Base-by-base conservation (phyloP, 192 early-diverging fungal species). In the Coemansia sp. region DNA sequence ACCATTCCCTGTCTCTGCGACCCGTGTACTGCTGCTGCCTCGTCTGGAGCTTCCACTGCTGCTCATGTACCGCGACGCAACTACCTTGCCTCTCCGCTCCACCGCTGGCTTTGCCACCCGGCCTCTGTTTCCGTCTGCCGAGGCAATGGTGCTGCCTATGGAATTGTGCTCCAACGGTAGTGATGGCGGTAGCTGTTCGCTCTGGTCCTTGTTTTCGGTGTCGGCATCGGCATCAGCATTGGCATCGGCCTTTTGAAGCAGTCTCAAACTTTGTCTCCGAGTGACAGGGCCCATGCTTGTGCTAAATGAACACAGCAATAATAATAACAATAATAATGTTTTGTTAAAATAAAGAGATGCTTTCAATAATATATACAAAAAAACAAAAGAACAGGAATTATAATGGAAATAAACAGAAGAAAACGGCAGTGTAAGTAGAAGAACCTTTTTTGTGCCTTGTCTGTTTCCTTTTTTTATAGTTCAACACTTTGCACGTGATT, bases 51-150 rank as follows among this genome's bases (percentile, higher is more conserved):
- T 4, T 32, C 32, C 32, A 32, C 32, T 22, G 15, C 60, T 60
- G 54, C 62, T 65, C 74, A 76, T 76, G 62, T 82, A 82, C 42
- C 79, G 79, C 46, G 79, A 82, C 5, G 79, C 71, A 12, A 82
- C 41, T 5, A 67, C 55, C n/a, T 68, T 67, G 15, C 61, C 74
- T 26, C 68, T 68, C 39, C 58, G 67, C 68, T 72, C 71, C 19
- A 54, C 51, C n/a, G 57, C 36, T 13, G 71, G 61, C 71, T 82
- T 82, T 13, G 60, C 58, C 11, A 76, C 65, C 5, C 74, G 70
- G 22, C 71, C 71, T 15, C 26, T 45, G 11, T 39, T 52, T 5
- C 60, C 69, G 1, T 37, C 61, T 19, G 45, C 52, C 10, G 65
- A 19, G n/a, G 51, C 46, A 43, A 37, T 57, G 55, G 61, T 60